Evolutionary conservation across 1,284 basidiomycete genomes (phyloP).

Genomic region (Uromyces viciae-fabae): DNA sequence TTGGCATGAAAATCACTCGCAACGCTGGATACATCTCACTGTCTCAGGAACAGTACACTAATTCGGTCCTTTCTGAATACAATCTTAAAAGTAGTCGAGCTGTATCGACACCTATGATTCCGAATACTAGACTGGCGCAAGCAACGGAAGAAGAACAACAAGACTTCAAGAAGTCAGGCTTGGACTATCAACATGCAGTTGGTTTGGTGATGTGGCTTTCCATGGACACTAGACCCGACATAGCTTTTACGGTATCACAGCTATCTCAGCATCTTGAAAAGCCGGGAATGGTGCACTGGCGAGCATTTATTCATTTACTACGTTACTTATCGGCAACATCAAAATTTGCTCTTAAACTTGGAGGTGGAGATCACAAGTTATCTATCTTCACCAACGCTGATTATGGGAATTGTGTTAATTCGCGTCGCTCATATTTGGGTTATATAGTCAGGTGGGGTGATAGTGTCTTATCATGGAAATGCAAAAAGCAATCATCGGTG

Average conservation of each 20-base stretch:
- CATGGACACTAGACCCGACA: background rate
- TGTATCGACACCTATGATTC: background rate
- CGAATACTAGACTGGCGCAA: background rate
- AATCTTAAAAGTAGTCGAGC: background rate
- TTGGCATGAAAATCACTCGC: background rate
- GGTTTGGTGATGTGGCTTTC: background rate
- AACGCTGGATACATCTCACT: background rate
- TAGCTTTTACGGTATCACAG: background rate
- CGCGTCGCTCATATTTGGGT: background rate
- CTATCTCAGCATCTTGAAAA: background rate
- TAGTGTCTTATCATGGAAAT: background rate
- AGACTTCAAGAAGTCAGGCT: background rate
- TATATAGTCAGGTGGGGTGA: background rate
- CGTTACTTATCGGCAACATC: background rate
- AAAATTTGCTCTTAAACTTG: background rate
- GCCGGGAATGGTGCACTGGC: background rate
- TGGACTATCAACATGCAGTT: background rate
- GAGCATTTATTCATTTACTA: constrained; percentile 1
- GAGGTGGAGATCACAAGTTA: background rate
- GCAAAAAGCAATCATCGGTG: background rate
- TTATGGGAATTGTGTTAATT: background rate
- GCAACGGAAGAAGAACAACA: background rate
- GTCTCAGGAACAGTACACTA: background rate
- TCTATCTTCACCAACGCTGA: background rate
- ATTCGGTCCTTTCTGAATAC: background rate